Conservation (phyloP, 352 stramenopile species). For the Globisporangium spinosum region DNA sequence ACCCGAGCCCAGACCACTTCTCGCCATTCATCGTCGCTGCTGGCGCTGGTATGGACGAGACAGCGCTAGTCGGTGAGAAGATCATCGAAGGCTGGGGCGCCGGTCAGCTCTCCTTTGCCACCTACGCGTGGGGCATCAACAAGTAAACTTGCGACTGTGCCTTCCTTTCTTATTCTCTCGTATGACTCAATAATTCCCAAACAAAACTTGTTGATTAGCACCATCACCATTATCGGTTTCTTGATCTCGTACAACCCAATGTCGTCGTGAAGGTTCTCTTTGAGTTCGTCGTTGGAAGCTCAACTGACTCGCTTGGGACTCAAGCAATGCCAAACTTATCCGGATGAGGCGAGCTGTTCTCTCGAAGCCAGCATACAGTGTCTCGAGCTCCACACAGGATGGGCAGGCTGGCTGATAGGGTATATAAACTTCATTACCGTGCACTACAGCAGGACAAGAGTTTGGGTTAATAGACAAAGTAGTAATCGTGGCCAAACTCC, state of each 20-base stretch:
- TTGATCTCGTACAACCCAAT: not conserved
- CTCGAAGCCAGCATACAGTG: not conserved
- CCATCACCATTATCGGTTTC: not conserved
- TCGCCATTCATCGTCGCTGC: slow-evolving; percentile 42
- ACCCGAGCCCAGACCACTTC: slow-evolving; percentile 52
- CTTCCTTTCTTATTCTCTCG: not conserved
- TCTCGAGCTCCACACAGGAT: not conserved
- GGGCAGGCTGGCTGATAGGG: not conserved
- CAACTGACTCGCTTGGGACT: not conserved
- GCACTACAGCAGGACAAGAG: not conserved
- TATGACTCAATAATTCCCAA: slow-evolving; percentile 3
- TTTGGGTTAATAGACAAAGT: slow-evolving; percentile 11
- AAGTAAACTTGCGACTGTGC: slow-evolving; percentile 3
- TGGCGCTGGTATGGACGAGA: slow-evolving; percentile 43
- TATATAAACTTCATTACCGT: not conserved
- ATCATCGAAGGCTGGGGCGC: slow-evolving; percentile 29
- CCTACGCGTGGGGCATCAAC: slow-evolving; percentile 33
- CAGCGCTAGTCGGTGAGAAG: slow-evolving; percentile 24
- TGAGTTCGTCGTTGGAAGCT: too few relatives aligned
- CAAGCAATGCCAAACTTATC: not conserved
- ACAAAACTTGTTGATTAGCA: not conserved
- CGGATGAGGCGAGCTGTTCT: too few relatives aligned
- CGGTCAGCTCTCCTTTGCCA: slow-evolving; percentile 38
- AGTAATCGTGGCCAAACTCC: slow-evolving; percentile 7
- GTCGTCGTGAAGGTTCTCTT: not conserved